Conservation (phyloP, 495 filamentous ascomycete genomes). For the Alectoria sarmentosa region DNA sequence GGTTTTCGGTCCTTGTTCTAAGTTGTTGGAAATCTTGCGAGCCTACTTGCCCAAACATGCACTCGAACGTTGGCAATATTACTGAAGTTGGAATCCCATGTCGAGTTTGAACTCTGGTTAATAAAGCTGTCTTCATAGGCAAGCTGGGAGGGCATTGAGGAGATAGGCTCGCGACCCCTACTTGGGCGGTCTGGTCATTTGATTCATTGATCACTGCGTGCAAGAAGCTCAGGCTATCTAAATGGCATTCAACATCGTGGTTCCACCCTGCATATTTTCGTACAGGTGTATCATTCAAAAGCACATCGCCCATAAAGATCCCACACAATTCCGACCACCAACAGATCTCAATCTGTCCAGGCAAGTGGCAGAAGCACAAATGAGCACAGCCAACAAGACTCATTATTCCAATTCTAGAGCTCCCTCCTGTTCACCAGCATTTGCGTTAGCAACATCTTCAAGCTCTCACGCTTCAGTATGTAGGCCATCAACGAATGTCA, state of each 20-base stretch:
- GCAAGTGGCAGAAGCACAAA: background rate
- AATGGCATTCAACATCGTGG: background rate
- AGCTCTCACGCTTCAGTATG: background rate
- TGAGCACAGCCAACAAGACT: background rate
- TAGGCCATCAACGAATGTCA: background rate
- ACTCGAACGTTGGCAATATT: too few relatives aligned
- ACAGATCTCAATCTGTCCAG: background rate
- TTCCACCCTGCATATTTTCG: background rate
- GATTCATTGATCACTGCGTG: background rate
- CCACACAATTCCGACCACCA: background rate
- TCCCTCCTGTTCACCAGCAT: background rate
- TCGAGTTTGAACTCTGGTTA: too few relatives aligned
- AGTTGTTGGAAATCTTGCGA: too few relatives aligned
- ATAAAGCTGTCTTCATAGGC: too few relatives aligned
- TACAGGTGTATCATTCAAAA: background rate
- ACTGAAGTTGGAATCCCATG: too few relatives aligned
- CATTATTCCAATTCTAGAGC: conserved; percentile 2
- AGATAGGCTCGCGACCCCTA: too few relatives aligned
- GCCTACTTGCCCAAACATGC: too few relatives aligned
- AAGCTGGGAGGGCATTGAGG: too few relatives aligned
- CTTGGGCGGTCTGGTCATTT: too few relatives aligned
- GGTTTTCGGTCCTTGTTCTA: too few relatives aligned
- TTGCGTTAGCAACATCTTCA: background rate
- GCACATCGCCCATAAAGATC: background rate
- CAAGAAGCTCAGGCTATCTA: background rate